Evolutionary conservation across 805 yeast species (phyloP).

Genomic region (Starmera pachycereana): DNA sequence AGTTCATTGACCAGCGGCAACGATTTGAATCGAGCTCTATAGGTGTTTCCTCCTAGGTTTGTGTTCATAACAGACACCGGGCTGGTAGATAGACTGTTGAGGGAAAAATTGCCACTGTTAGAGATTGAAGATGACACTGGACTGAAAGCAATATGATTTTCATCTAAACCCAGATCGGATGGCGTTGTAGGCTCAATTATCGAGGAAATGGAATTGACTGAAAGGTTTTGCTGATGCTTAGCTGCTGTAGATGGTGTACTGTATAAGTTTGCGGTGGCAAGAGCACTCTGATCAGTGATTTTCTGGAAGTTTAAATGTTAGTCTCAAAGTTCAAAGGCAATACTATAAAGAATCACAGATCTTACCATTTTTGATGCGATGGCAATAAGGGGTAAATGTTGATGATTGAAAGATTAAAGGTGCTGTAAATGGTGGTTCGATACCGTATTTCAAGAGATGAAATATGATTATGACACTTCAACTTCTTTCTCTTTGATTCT

Average conservation of each 20-base stretch:
- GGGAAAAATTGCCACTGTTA: background rate
- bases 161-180: conserved; percentile 21
- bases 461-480: too few relatives aligned
- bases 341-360: too few relatives aligned
- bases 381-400: too few relatives aligned
- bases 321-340: background rate
- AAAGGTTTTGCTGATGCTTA: conserved; percentile 15
- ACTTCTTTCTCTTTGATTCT: too few relatives aligned
- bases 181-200: conserved; percentile 45
- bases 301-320: background rate
- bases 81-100: conserved; percentile 5
- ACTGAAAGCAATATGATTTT: too few relatives aligned
- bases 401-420: too few relatives aligned
- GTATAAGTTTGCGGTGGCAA: conserved; percentile 8
- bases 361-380: too few relatives aligned
- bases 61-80: conserved; percentile 13
- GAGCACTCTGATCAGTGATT: background rate
- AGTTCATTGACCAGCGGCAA: conserved; percentile 26
- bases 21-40: conserved; percentile 20
- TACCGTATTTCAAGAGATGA: too few relatives aligned
- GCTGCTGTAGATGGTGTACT: conserved; percentile 1
- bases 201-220: conserved; percentile 30
- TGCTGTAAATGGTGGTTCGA: too few relatives aligned
- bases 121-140: too few relatives aligned
- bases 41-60: conserved; percentile 16